Evolutionary conservation across 179 eudicot genomes (phyloP).

Genomic region (Corrigiola litoralis): DNA sequence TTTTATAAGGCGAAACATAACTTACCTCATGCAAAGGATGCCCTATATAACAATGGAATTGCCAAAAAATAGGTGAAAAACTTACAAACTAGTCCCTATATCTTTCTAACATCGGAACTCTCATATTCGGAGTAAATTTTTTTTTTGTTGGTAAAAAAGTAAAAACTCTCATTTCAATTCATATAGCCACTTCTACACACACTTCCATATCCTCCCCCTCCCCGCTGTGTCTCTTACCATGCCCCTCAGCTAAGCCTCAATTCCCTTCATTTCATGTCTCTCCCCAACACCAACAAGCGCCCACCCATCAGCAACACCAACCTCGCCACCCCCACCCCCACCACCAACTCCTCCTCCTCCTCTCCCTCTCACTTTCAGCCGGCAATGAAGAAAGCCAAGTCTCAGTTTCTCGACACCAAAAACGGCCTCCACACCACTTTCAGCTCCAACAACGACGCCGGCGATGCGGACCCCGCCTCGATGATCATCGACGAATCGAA

Average conservation of each 20-base stretch:
- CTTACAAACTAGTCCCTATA: too few species aligned
- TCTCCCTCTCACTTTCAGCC: conserved; percentile 18
- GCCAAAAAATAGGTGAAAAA: too few species aligned
- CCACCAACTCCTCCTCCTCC: conserved; percentile 10
- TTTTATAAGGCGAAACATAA: too few species aligned
- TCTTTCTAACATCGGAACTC: too few species aligned
- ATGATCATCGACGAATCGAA: conserved; percentile 57
- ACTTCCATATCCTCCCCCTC: not conserved
- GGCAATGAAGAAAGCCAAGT: conserved; percentile 82
- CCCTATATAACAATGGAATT: too few species aligned
- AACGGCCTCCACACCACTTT: conserved; percentile 40
- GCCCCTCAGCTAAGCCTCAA: conserved; percentile 2
- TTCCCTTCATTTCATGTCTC: conserved; percentile 35
- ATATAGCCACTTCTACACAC: not conserved
- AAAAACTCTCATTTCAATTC: not conserved
- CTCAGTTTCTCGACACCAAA: conserved; percentile 50
- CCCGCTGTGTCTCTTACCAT: conserved; percentile 1
- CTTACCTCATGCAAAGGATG: too few species aligned
- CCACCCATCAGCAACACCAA: conserved; percentile 9
- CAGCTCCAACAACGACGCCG: conserved; percentile 22
- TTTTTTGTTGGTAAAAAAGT: too few species aligned
- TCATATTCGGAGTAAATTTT: too few species aligned
- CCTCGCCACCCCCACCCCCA: not conserved
- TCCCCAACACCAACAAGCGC: conserved; percentile 30
- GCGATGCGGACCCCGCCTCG: conserved; percentile 23